Evolutionary conservation across 768 basidiomycete species (phyloP), one percentile per base, ranked within the genome.

Genomic region (Pleurotus djamor): DNA sequence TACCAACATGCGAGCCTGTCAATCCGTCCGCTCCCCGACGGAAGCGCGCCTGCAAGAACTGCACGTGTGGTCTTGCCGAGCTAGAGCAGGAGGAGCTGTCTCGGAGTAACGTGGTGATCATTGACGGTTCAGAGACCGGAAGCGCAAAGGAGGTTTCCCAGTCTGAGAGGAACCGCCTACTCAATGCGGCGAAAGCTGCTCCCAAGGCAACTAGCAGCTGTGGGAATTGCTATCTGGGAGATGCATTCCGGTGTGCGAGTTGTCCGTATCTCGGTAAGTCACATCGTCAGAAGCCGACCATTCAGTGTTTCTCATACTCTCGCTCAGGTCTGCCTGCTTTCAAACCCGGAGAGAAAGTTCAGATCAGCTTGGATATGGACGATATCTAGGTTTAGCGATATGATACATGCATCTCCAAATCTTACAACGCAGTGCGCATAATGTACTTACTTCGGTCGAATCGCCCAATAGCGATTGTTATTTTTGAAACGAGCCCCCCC

Each of bases 311-410:
- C 61, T 62, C 50, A 16, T 44, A 58, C 64, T 57, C 63, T 56
- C 63, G 21, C 32, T n/a, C 66, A 98, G 96, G 97, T 65, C 83
- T 98, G 33, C 97, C 97, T 48, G 94, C 96, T 10, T 98, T 99
- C 79, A 92, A 96, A 72, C 96, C 97, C 2, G 97, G 97, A 58
- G 94, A 98, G 78, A 96, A 98, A 77, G 94, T 99, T 32, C 89
- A 94, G 79, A 92, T 96, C 61, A 84, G 90, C 68, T 82, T 95
- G 61, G 84, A 82, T 52, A 92, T 91, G 87, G 94, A 96, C 71
- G 94, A 97, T 72, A 84, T 95, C 61, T 96, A 74, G 47, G 41
- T 43, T n/a, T 43, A 43, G 41, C 41, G 10, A 28, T 28, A 28
- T 28, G 21, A 28, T 28, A 10, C 41, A 43, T 43, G 41, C 41